Conservation (phyloP, 495 filamentous ascomycete genomes). For the Penicillium lagena region DNA sequence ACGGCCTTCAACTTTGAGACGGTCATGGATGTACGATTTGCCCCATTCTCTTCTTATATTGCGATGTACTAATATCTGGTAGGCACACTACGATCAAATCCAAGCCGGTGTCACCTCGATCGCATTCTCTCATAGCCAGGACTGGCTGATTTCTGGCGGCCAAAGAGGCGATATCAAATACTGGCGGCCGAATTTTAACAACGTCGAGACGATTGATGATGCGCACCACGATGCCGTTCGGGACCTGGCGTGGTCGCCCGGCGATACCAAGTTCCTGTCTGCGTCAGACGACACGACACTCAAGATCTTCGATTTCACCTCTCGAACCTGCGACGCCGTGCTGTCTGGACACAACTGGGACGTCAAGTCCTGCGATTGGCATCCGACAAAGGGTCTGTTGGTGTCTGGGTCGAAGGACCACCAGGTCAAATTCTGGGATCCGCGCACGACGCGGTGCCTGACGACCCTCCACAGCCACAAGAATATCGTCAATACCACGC, state of each 20-base stretch:
- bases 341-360: constrained; percentile 93
- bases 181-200: constrained; percentile 99
- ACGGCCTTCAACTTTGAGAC: constrained; percentile 99
- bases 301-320: constrained; percentile 96
- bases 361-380: constrained; percentile 93
- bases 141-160: constrained; percentile 94
- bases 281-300: constrained; percentile 89
- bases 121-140: constrained; percentile 86
- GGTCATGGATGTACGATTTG: constrained; percentile 70
- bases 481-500: constrained; percentile 83
- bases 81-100: constrained; percentile 74
- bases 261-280: constrained; percentile 91
- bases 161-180: constrained; percentile 95
- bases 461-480: constrained; percentile 97
- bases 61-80: neutral
- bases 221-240: constrained; percentile 86
- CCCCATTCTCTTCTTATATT: neutral
- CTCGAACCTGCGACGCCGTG: constrained; percentile 69
- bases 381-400: constrained; percentile 87
- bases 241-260: constrained; percentile 88
- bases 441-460: constrained; percentile 77
- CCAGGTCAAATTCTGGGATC: constrained; percentile 96
- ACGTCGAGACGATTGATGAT: constrained; percentile 88
- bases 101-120: constrained; percentile 77
- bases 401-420: constrained; percentile 98